A percentile compares a stretch with the other conserved stretches of the same genome.
Evolutionary conservation across 1,284 basidiomycete genomes (phyloP).

Genomic region (Tylopilus orsonianus): DNA sequence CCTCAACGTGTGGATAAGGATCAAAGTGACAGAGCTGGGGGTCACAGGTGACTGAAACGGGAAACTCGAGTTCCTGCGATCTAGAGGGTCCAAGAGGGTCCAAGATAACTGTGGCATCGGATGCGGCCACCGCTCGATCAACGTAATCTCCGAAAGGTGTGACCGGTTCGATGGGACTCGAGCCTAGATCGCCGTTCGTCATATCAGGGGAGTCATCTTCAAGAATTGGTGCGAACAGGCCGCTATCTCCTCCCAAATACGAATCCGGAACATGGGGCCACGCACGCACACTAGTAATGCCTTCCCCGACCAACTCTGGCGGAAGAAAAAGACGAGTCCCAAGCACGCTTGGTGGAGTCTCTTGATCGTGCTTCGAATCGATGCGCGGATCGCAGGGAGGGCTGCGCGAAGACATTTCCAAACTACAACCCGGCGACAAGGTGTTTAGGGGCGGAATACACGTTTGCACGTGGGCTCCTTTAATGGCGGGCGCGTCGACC

Average conservation of each 20-base stretch:
- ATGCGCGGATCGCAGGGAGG: conserved; percentile 40
- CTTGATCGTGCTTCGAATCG: conserved; percentile 30
- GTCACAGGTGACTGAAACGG: conserved; percentile 20
- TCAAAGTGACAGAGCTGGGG: conserved; percentile 21
- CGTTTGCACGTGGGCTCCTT: conserved; percentile 78
- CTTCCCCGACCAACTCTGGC: conserved; percentile 15
- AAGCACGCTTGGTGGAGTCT: conserved; percentile 17
- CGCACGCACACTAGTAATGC: conserved; percentile 2
- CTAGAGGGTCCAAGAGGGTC: conserved; percentile 18
- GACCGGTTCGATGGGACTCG: conserved; percentile 68
- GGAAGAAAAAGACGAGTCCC: conserved; percentile 20
- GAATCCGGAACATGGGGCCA: conserved; percentile 24
- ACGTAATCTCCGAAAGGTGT: conserved; percentile 76
- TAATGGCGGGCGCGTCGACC: conserved; percentile 73
- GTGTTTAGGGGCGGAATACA: conserved; percentile 72
- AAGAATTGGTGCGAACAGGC: conserved; percentile 60
- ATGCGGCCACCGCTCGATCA: conserved; percentile 62
- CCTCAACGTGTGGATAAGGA: conserved; percentile 13
- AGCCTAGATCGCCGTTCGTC: conserved; percentile 48
- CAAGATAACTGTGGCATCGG: conserved; percentile 26
- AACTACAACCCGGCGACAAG: conserved; percentile 26
- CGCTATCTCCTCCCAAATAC: conserved; percentile 39
- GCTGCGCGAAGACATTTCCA: conserved; percentile 19
- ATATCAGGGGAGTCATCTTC: conserved; percentile 66
- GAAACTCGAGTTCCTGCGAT: conserved; percentile 24